Base-by-base conservation (phyloP, 2,329 filamentous ascomycete species). In the Colletotrichum euphorbiae region DNA sequence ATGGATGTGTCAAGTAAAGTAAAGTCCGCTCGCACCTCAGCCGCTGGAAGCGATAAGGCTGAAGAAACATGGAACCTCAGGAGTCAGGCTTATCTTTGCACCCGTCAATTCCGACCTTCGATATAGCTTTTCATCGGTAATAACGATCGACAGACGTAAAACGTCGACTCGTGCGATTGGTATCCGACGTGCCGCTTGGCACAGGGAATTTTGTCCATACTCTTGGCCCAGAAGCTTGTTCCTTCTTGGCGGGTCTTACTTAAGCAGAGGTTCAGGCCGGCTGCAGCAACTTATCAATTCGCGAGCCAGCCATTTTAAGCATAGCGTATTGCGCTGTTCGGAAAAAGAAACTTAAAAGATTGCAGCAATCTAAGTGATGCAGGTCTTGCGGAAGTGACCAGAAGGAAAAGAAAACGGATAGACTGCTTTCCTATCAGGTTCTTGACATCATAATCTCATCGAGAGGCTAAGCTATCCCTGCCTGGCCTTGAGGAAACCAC, bases 51-150 rank as follows among this genome's bases (percentile, higher is more conserved):
- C 8, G 48, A 31, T 51, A 51, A 51, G 48, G 48, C 48, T 51
- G 48, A 51, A 31, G 12, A 51, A 11, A 31, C 11, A 51, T 31
- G 24, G 48, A 31, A 11, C 48, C 15, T 31, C 9, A n/a, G n/a
- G n/a, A n/a, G n/a, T n/a, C n/a, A n/a, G 46, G 48, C 28, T 51
- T 51, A 17, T 51, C 48, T 51, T n/a, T n/a, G 48, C 48, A 28
- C 28, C 48, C 46, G 13, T 28, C 21, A 15, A 50, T 8, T 50
- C 46, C 28, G 48, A 51, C 2, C 13, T 51, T 33, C 7, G n/a
- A 11, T 11, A 51, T 7, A 51, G 48, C 28, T 31, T 51, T 19
- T 33, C 17, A 51, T 51, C 48, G 6, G 48, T 33, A 51, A 51
- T 33, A 21, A 51, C 31, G 48, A 51, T 51, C 48, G 48, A 31